Base-by-base conservation (phyloP, 2,329 filamentous ascomycete genomes). In the Penicillium fuscoglaucum region DNA sequence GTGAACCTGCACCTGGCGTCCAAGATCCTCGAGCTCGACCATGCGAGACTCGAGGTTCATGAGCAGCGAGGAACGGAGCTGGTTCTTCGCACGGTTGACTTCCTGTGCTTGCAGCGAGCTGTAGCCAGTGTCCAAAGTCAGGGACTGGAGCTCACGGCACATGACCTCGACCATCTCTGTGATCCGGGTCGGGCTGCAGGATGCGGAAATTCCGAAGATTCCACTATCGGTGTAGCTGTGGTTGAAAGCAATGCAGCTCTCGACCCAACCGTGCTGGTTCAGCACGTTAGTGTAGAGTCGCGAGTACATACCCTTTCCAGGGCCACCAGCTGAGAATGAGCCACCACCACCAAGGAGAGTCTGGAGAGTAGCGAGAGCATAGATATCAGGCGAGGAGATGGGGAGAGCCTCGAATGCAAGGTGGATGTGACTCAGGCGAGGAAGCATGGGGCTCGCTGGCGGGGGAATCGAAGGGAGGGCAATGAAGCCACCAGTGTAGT, bases 271-370 rank as follows among this genome's bases (percentile, higher is more conserved):
- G 78, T 96, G 88, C 78, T 98, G 93, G 80, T 99, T 99, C 52
- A 99, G 85, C 0, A 98, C 93, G 74, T 97, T 96, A 63, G 93
- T 98, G 82, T 97, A 99, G 9, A 99, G 85, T 13, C 95, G 89
- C 39, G 91, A 96, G 82, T 98, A 98, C 95, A 99, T 99, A 74
- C 95, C 95, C 81, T 99, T 99, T 53, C 95, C 95, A 5, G 95
- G 95, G 0, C 95, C 95, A 68, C 95, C 95, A 54, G 95, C 95
- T 17, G 91, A 96, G 80, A 99, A 99, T 56, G 93, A 97, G 26
- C 95, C 95, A 49, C 95, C 95, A 48, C 95, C 95, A 58, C 95
- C 95, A 35, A 99, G 90, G 10, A 99, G 88, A 1, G 92, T 98
- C 77, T 98, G 96, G 1, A 99, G 83, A 0, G 93, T 96, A 7